Evolutionary conservation across 176 grass and related monocot species (phyloP).

Genomic region (Carex parvula): DNA sequence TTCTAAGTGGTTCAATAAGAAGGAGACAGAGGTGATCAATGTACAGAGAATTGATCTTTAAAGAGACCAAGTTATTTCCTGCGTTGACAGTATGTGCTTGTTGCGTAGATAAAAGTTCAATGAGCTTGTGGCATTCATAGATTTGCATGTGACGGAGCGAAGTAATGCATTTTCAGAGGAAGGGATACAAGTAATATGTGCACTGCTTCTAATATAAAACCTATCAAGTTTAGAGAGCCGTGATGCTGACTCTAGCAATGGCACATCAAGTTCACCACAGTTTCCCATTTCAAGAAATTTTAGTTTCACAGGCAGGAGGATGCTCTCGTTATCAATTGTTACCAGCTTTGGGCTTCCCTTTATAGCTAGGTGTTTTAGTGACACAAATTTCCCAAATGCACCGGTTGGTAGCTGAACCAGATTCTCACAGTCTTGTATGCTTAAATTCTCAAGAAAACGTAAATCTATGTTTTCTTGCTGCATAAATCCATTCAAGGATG

Average conservation of each 20-base stretch:
- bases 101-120: background rate
- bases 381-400: slow-evolving; percentile 20
- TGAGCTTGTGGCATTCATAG: slow-evolving; percentile 23
- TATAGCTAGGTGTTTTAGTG: slow-evolving; percentile 16
- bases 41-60: slow-evolving; percentile 15
- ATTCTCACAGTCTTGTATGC: slow-evolving; percentile 1
- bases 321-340: too few species aligned
- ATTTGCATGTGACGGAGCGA: background rate
- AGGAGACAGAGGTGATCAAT: slow-evolving; percentile 32
- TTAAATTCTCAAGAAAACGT: background rate
- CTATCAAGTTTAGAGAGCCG: too few species aligned
- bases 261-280: too few species aligned
- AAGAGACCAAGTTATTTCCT: background rate
- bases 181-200: too few species aligned
- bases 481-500: slow-evolving; percentile 4
- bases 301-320: too few species aligned
- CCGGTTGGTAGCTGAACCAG: background rate
- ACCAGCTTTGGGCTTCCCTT: background rate
- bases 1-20: slow-evolving; percentile 25
- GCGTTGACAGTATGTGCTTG: background rate
- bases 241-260: too few species aligned
- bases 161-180: too few species aligned
- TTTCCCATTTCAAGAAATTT: background rate
- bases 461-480: slow-evolving; percentile 19
- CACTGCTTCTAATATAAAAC: too few species aligned